Evolutionary conservation across 768 basidiomycete genomes (phyloP).

Genomic region (Omphalotus guepiniiformis): DNA sequence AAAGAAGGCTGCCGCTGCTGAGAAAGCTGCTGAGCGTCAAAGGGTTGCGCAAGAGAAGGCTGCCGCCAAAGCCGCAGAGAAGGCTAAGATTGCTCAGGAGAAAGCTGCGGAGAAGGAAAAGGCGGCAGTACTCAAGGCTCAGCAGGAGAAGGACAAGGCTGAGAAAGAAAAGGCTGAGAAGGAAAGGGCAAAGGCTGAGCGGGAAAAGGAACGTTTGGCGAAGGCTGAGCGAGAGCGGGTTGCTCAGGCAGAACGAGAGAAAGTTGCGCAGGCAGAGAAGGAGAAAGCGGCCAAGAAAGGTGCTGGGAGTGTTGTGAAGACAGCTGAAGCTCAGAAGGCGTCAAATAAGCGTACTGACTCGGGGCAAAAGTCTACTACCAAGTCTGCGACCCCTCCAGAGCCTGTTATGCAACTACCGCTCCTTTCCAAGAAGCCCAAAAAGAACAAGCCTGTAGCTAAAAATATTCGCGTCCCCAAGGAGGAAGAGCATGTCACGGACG

Average conservation of each 20-base stretch:
- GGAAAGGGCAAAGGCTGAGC: slow-evolving; percentile 33
- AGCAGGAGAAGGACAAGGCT: slow-evolving; percentile 29
- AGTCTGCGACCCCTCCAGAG: slow-evolving; percentile 20
- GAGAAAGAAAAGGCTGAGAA: slow-evolving; percentile 36
- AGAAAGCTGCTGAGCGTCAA: slow-evolving; percentile 59
- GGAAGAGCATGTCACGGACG: slow-evolving; percentile 39
- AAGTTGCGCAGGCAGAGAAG: slow-evolving; percentile 22
- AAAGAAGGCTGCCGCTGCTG: slow-evolving; percentile 59
- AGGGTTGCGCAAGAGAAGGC: slow-evolving; percentile 57
- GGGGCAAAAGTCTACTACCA: slow-evolving; percentile 11
- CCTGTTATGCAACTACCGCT: slow-evolving; percentile 62
- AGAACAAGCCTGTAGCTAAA: slow-evolving; percentile 64
- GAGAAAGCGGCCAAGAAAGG: slow-evolving; percentile 14
- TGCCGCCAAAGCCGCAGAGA: slow-evolving; percentile 48
- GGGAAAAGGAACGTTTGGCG: slow-evolving; percentile 28
- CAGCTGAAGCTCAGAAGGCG: slow-evolving; percentile 14
- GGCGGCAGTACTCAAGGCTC: slow-evolving; percentile 30
- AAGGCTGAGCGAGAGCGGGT: slow-evolving; percentile 31
- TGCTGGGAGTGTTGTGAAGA: slow-evolving; percentile 3
- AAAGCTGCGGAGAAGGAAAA: slow-evolving; percentile 54
- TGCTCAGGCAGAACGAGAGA: slow-evolving; percentile 31
- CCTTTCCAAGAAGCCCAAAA: slow-evolving; percentile 80
- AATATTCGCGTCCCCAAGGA: slow-evolving; percentile 59
- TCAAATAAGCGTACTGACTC: slow-evolving; percentile 15
- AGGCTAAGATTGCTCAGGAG: slow-evolving; percentile 46